Evolutionary conservation across 1,284 basidiomycete species (phyloP).

Genomic region (Ganoderma multipileum): DNA sequence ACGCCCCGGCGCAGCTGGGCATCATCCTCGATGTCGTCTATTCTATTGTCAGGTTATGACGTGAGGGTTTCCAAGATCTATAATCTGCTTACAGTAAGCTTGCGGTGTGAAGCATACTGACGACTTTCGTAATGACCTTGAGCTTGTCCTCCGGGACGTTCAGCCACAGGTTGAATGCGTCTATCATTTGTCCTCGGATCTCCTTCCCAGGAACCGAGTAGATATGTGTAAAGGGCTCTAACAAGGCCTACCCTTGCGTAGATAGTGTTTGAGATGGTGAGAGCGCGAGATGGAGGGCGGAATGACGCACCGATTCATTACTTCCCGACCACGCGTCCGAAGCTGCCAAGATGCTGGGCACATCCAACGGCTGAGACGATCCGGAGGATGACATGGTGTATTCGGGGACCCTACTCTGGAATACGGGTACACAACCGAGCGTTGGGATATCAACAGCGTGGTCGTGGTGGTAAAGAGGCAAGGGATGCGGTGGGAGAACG

Average conservation of each 20-base stretch:
- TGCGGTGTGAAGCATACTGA: constrained; percentile 94
- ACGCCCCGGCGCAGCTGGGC: constrained; percentile 89
- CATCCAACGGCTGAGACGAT: constrained; percentile 19
- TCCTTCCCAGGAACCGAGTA: constrained; percentile 92
- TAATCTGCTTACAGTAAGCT: constrained; percentile 79
- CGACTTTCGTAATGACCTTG: constrained; percentile 77
- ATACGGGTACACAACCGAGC: neutral
- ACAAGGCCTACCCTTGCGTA: constrained; percentile 55
- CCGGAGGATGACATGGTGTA: neutral
- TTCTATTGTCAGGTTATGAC: constrained; percentile 50
- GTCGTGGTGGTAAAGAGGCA: neutral
- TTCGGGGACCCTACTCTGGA: neutral
- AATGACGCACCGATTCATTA: constrained; percentile 31
- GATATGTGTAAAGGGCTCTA: constrained; percentile 93
- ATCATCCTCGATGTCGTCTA: constrained; percentile 98
- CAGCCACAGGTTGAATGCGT: constrained; percentile 96
- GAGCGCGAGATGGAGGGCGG: neutral
- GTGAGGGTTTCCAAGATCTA: neutral
- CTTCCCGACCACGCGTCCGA: constrained; percentile 31
- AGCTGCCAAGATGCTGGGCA: constrained; percentile 27
- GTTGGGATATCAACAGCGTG: neutral
- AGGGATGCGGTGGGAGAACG: neutral
- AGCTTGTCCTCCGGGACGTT: constrained; percentile 80
- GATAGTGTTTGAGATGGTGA: neutral
- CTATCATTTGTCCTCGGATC: constrained; percentile 88